Evolutionary conservation across 768 basidiomycete species (phyloP).

Genomic region (Collybia nuda): DNA sequence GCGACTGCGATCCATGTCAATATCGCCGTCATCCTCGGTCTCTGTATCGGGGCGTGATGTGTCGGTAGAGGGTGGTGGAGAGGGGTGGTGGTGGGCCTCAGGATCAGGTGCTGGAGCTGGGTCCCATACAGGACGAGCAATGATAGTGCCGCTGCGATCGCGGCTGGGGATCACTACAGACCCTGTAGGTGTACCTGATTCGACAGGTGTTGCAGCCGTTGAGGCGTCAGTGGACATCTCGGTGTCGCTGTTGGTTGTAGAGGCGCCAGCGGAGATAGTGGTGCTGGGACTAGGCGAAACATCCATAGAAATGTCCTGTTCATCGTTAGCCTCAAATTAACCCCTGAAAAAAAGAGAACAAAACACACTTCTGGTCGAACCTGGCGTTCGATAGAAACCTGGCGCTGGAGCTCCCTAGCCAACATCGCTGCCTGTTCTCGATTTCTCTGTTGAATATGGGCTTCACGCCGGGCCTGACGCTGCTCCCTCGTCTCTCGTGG

Average conservation of each 20-base stretch:
- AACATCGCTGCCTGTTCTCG: slow-evolving; percentile 61
- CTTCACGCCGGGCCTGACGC: slow-evolving; percentile 59
- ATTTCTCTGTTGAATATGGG: slow-evolving; percentile 54
- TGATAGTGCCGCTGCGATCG: slow-evolving; percentile 75
- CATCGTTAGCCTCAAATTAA: not conserved
- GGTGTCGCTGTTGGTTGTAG: slow-evolving; percentile 49
- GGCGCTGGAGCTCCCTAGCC: slow-evolving; percentile 56
- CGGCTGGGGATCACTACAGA: slow-evolving; percentile 59
- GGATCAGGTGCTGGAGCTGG: slow-evolving; percentile 15
- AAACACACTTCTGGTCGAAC: slow-evolving; percentile 1
- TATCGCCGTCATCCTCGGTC: slow-evolving; percentile 68
- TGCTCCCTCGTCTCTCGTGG: slow-evolving; percentile 78
- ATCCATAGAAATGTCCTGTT: slow-evolving; percentile 21
- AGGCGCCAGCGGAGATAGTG: slow-evolving; percentile 15
- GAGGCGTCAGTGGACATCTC: slow-evolving; percentile 67
- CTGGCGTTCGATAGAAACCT: slow-evolving; percentile 32
- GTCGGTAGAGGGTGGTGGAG: slow-evolving; percentile 37
- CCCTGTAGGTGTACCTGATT: slow-evolving; percentile 59
- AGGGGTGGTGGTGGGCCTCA: slow-evolving; percentile 14
- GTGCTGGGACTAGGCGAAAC: slow-evolving; percentile 9
- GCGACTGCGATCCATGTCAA: slow-evolving; percentile 29
- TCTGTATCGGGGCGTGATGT: slow-evolving; percentile 72
- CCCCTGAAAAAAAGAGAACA: not conserved
- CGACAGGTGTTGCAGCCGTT: slow-evolving; percentile 55
- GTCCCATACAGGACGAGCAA: slow-evolving; percentile 67